Conservation (phyloP, 495 filamentous ascomycete genomes). For the Letharia columbiana region DNA sequence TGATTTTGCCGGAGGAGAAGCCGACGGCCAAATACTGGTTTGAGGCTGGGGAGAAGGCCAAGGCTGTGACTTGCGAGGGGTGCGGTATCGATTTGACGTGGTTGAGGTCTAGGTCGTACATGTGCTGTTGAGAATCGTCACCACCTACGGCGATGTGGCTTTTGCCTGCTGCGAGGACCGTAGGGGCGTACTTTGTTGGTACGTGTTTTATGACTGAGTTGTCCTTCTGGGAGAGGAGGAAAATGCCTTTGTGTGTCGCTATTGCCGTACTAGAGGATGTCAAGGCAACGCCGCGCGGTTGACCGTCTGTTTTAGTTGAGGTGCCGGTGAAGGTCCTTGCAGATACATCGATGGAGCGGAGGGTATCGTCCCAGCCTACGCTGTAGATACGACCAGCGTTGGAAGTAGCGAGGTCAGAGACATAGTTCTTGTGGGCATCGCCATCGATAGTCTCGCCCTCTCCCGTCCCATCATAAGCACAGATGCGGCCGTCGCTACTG, state of each 20-base stretch:
- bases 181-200: constrained; percentile 48
- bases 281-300: constrained; percentile 51
- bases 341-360: constrained; percentile 62
- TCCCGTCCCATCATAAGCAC: constrained; percentile 66
- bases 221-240: constrained; percentile 50
- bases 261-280: constrained; percentile 48
- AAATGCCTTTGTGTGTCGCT: constrained; percentile 56
- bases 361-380: constrained; percentile 91
- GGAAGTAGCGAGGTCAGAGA: constrained; percentile 62
- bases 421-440: constrained; percentile 69
- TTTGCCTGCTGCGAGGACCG: constrained; percentile 58
- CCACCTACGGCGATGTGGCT: constrained; percentile 65
- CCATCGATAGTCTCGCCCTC: constrained; percentile 62
- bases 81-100: constrained; percentile 43
- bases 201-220: constrained; percentile 41
- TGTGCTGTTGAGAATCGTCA: constrained; percentile 59
- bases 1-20: constrained; percentile 75
- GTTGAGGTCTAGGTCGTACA: constrained; percentile 46
- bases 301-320: constrained; percentile 44
- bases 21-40: constrained; percentile 71
- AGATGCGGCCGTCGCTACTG: constrained; percentile 81
- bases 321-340: constrained; percentile 51
- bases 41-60: constrained; percentile 48
- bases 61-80: constrained; percentile 50
- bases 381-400: constrained; percentile 57